These are phyloP conservation scores for Hyaloscypha bicolor DNA, from an alignment of 495 filamentous ascomycete genomes.

Conservation along the genomic window DNA sequence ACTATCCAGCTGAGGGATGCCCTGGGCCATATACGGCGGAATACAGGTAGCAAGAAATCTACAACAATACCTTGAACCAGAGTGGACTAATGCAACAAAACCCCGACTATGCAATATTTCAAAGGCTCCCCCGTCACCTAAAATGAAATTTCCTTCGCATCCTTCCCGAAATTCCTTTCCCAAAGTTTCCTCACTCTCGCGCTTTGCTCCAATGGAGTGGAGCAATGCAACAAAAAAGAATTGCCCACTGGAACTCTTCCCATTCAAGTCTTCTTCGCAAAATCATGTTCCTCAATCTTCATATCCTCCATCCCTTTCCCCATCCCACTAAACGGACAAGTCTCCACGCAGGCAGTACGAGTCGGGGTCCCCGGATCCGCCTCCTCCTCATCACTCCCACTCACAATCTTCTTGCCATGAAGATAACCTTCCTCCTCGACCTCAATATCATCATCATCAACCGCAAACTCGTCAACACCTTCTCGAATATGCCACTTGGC, in stretches of 20 bases:
- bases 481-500: conserved; percentile 74
- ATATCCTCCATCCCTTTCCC: neutral
- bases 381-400: conserved; percentile 4
- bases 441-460: conserved; percentile 47
- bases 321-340: conserved; percentile 18
- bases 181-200: too few species aligned
- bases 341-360: neutral
- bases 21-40: conserved; percentile 23
- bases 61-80: too few species aligned
- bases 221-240: too few species aligned
- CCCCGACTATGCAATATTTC: too few species aligned
- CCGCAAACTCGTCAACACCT: conserved; percentile 68
- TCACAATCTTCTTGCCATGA: conserved; percentile 10
- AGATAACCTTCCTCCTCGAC: conserved; percentile 63
- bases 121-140: too few species aligned
- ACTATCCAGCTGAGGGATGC: conserved; percentile 24
- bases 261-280: neutral
- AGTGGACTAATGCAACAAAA: too few species aligned
- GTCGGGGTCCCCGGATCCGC: neutral
- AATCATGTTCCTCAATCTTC: neutral
- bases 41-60: neutral
- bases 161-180: too few species aligned
- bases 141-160: too few species aligned
- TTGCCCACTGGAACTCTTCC: neutral
- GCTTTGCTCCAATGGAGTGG: too few species aligned